phyloP scores from a whole-genome alignment of 164 flowering plant genomes.

The Vitis cinerea region DNA sequence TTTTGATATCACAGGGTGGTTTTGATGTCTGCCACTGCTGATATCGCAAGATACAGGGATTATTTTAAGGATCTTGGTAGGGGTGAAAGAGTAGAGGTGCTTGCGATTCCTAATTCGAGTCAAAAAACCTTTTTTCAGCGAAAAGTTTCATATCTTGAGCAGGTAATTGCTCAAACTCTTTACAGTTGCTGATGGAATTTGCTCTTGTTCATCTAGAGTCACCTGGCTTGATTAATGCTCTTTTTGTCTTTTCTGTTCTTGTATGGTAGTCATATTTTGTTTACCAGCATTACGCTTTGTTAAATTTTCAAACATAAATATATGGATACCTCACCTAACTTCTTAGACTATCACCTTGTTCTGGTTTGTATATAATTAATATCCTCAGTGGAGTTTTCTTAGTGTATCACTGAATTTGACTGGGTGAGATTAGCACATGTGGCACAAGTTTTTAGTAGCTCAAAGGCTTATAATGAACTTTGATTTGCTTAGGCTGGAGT shows the following conservation, averaged over 20 bases:
- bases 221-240: background rate
- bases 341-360: no score
- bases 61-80: constrained; percentile 90
- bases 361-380: no score
- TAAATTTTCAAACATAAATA: no score
- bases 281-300: no score
- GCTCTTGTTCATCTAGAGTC: background rate
- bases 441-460: no score
- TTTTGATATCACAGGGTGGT: constrained; percentile 65
- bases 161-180: constrained; percentile 38
- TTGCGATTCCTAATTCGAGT: constrained; percentile 73
- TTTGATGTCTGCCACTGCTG: constrained; percentile 98
- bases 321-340: no score
- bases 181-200: background rate
- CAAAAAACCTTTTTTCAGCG: constrained; percentile 59
- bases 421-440: no score
- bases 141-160: constrained; percentile 77
- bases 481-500: no score
- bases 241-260: background rate
- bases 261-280: no score
- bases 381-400: no score
- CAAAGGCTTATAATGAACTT: no score
- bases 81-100: constrained; percentile 90
- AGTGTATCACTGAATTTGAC: no score
- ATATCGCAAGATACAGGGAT: constrained; percentile 74